phyloP scores from a whole-genome alignment of 73 alveolate species.

The Stentor coeruleus region DNA sequence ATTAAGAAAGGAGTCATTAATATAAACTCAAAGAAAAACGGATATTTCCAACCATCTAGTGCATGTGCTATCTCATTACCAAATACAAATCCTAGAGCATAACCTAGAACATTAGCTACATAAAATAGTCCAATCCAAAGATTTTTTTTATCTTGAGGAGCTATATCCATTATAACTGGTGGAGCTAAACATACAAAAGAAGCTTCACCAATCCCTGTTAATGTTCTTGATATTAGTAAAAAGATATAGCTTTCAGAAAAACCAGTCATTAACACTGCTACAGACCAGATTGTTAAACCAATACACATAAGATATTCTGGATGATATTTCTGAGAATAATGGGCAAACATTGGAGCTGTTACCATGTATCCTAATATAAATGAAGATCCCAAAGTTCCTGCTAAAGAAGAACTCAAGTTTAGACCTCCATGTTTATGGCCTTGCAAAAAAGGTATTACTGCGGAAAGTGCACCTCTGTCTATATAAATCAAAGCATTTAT shows the following conservation, averaged over 20 bases:
- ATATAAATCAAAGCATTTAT: background rate
- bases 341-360: constrained; percentile 15
- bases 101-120: background rate
- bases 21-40: constrained; percentile 1
- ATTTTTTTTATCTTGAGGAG: background rate
- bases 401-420: background rate
- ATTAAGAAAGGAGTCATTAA: background rate
- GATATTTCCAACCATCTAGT: background rate
- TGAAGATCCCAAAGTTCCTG: constrained; percentile 1
- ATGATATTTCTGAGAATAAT: background rate
- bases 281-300: background rate
- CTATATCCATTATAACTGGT: constrained; percentile 9
- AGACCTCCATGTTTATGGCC: background rate
- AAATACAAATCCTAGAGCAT: constrained; percentile 15
- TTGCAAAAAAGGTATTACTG: background rate
- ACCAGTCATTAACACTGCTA: constrained; percentile 8
- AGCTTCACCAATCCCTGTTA: constrained; percentile 25
- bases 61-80: background rate
- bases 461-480: constrained; percentile 11
- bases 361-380: constrained; percentile 5
- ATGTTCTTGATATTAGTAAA: background rate
- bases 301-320: background rate
- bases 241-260: background rate
- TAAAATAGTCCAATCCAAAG: constrained; percentile 9
- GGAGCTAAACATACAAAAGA: constrained; percentile 24